Evolutionary conservation across 2,329 filamentous ascomycete species (phyloP).

Genomic region (Nigrograna mackinnonii): DNA sequence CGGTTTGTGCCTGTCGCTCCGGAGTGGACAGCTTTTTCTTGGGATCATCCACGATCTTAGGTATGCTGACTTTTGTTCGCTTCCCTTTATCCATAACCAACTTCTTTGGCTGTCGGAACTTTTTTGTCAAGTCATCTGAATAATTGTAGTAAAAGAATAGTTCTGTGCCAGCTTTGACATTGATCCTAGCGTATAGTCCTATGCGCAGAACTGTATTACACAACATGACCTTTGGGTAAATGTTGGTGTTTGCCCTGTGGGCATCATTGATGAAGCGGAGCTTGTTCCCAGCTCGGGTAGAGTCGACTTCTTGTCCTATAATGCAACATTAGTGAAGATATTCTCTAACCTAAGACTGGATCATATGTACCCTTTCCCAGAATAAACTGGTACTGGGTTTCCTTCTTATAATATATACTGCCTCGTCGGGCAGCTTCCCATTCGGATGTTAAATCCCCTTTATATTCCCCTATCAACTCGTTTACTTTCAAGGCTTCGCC

Average conservation of each 20-base stretch:
- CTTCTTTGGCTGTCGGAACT: conserved; percentile 21
- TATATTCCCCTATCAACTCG: conserved; percentile 81
- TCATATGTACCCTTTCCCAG: conserved; percentile 45
- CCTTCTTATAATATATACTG: conserved; percentile 64
- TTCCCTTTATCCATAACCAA: neutral
- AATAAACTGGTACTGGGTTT: conserved; percentile 65
- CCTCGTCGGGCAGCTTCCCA: conserved; percentile 72
- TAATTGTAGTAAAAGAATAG: conserved; percentile 79
- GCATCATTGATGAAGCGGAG: conserved; percentile 85
- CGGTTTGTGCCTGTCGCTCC: neutral
- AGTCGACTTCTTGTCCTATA: conserved; percentile 63
- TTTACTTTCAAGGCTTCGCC: conserved; percentile 68
- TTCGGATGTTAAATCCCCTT: conserved; percentile 74
- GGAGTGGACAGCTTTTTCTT: neutral
- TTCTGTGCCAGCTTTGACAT: conserved; percentile 74
- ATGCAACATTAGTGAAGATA: neutral
- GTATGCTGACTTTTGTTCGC: neutral
- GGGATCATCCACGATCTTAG: too few species aligned
- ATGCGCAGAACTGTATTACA: conserved; percentile 77
- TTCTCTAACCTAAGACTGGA: neutral
- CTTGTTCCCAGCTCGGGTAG: conserved; percentile 77
- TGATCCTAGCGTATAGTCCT: conserved; percentile 68
- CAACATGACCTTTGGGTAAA: conserved; percentile 69
- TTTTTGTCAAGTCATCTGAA: conserved; percentile 17
- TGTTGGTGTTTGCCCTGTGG: conserved; percentile 57